Evolutionary conservation across 2,329 filamentous ascomycete species (phyloP), one percentile per base, ranked within the genome.

Genomic region (Aspergillus sergii): DNA sequence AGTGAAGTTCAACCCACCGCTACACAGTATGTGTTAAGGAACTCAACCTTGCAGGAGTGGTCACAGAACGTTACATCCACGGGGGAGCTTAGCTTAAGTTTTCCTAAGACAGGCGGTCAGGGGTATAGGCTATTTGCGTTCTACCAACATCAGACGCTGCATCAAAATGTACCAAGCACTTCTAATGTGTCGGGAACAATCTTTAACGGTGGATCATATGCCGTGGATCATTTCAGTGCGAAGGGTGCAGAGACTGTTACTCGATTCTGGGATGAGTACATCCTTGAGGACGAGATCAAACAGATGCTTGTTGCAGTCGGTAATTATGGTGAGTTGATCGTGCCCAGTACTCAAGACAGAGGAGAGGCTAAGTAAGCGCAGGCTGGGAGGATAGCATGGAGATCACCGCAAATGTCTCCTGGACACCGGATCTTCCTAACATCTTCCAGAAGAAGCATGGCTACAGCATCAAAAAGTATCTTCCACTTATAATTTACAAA

Each of bases 211-310:
- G 78, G 78, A 4, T 79, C 76, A 1, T 79, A 69, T 57, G 71
- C 71, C 3, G 76, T 79, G 4, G 78, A 80, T 64, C 79, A 82
- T 65, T 82, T 79, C 65, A 78, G 73, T 12, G 59, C 71, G 2
- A 59, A 60, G 0, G 81, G 80, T 3, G 80, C 80, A 0, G 66
- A 74, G 50, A 69, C 71, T 0, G 69, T 73, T 1, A 76, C 71
- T 0, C 62, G 76, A 10, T 82, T 81, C 61, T 79, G 75, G 75
- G 76, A 81, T 34, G 59, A 81, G 19, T 69, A 79, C 26, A 68
- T 82, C 11, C 65, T 82, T 0, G 66, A 67, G 4, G 71, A 75
- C 53, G 73, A 72, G 1, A 69, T 72, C 1, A 71, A 67, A 26
- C 67, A 73, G 9, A 65, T 78, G 3, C 57, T 81, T 3, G 53